Conservation (phyloP, 495 filamentous ascomycete genomes). For the Neurospora sp. region DNA sequence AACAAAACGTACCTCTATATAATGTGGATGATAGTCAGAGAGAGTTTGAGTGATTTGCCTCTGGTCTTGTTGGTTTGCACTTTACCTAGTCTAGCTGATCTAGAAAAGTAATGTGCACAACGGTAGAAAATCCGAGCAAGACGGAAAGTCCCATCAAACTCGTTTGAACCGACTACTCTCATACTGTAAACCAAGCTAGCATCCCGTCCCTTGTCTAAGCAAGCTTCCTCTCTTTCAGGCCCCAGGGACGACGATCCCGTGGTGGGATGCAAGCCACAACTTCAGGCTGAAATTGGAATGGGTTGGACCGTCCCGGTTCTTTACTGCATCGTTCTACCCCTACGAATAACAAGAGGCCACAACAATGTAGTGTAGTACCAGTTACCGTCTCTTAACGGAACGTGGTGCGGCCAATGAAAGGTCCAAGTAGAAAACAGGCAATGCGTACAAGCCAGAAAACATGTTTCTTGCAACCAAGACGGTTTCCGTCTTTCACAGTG, state of each 20-base stretch:
- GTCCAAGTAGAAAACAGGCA: not conserved
- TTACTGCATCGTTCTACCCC: not conserved
- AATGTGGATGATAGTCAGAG: not conserved
- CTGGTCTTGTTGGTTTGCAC: not conserved
- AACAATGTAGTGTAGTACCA: not conserved
- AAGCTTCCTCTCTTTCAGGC: not conserved
- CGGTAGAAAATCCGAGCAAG: not conserved
- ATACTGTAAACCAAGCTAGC: not conserved
- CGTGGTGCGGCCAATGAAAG: not conserved
- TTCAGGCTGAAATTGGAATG: not conserved
- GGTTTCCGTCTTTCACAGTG: not conserved
- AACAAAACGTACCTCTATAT: not conserved
- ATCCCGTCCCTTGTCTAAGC: not conserved
- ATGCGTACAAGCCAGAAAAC: not conserved
- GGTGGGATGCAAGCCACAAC: not conserved
- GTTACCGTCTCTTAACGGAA: not conserved
- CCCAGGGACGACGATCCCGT: not conserved
- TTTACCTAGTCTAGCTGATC: not conserved
- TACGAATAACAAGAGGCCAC: not conserved
- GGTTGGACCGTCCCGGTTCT: not conserved
- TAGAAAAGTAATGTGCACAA: too few species aligned
- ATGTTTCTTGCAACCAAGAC: not conserved
- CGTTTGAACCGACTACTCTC: not conserved
- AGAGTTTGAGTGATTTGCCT: not conserved
- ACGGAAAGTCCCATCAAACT: too few species aligned